phyloP scores from a whole-genome alignment of 768 basidiomycete genomes.

The Amanita rimosa region DNA sequence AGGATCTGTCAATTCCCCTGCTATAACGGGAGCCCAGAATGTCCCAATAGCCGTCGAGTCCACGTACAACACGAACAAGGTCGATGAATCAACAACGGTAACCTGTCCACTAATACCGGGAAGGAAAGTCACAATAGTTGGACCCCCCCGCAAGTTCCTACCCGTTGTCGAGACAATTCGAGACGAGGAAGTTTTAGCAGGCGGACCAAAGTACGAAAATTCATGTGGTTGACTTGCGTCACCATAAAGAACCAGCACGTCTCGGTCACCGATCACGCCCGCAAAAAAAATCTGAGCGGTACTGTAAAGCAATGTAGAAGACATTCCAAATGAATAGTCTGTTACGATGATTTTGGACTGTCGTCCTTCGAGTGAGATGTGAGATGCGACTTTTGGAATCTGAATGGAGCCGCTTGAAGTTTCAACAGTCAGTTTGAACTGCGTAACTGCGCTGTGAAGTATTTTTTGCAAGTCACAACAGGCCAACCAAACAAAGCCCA shows the following conservation, averaged over 20 bases:
- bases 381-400: conserved; percentile 41
- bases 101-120: conserved; percentile 46
- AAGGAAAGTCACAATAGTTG: conserved; percentile 37
- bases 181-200: conserved; percentile 17
- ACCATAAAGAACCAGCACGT: conserved; percentile 55
- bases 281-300: conserved; percentile 68
- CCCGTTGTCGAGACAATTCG: conserved; percentile 35
- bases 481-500: neutral
- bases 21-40: conserved; percentile 67
- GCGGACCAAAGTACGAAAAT: conserved; percentile 10
- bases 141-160: conserved; percentile 14
- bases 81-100: conserved; percentile 54
- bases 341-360: conserved; percentile 67
- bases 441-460: conserved; percentile 29
- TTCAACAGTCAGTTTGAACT: conserved; percentile 51
- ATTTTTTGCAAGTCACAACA: neutral
- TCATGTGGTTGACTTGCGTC: conserved; percentile 46
- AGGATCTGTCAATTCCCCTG: conserved; percentile 24
- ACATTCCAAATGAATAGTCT: conserved; percentile 57
- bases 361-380: conserved; percentile 54
- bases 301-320: conserved; percentile 49
- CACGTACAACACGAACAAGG: conserved; percentile 57
- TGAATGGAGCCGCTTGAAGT: conserved; percentile 40
- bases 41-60: conserved; percentile 57
- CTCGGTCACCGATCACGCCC: conserved; percentile 45